Conservation (phyloP, 2,329 filamentous ascomycete genomes). For the Teratosphaeria gauchensis region DNA sequence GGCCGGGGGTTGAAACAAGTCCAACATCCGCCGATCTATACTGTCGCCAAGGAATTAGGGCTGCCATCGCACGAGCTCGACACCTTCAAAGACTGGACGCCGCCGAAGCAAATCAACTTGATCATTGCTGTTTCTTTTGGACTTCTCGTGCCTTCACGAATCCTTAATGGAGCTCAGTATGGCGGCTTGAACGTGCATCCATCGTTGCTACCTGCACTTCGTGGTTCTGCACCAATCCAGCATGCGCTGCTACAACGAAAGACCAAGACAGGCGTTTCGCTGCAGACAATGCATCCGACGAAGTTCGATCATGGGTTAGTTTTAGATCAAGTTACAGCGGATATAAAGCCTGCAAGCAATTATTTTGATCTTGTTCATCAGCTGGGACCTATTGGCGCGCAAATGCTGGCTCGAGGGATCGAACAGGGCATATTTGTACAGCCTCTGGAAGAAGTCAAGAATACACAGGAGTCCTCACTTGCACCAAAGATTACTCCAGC, state of each 20-base stretch:
- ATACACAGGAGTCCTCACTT: constrained; percentile 30
- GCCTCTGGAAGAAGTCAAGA: constrained; percentile 31
- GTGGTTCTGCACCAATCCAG: constrained; percentile 78
- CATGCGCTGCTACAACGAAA: constrained; percentile 63
- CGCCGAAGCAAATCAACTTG: constrained; percentile 55
- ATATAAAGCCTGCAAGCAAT: constrained; percentile 38
- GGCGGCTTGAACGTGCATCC: constrained; percentile 92
- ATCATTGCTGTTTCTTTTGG: constrained; percentile 93
- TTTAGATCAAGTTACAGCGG: constrained; percentile 53
- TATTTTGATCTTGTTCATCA: constrained; percentile 42
- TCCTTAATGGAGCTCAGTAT: constrained; percentile 62
- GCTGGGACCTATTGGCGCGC: constrained; percentile 56
- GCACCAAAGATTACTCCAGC: constrained; percentile 65
- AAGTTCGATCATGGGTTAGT: constrained; percentile 72
- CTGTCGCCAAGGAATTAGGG: constrained; percentile 51
- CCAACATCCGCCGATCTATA: constrained; percentile 64
- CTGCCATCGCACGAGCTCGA: constrained; percentile 65
- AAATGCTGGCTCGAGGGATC: constrained; percentile 61
- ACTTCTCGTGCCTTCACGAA: constrained; percentile 69
- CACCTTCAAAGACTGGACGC: constrained; percentile 75
- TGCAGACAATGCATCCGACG: constrained; percentile 74
- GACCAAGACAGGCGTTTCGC: constrained; percentile 59
- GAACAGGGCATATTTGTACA: constrained; percentile 54
- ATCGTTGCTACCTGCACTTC: constrained; percentile 67
- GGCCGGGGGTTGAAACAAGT: constrained; percentile 58